These are phyloP conservation scores for Hemisphaericaspora xylofermentans DNA, from an alignment of 1,139 yeast genomes.

Conservation along the genomic window DNA sequence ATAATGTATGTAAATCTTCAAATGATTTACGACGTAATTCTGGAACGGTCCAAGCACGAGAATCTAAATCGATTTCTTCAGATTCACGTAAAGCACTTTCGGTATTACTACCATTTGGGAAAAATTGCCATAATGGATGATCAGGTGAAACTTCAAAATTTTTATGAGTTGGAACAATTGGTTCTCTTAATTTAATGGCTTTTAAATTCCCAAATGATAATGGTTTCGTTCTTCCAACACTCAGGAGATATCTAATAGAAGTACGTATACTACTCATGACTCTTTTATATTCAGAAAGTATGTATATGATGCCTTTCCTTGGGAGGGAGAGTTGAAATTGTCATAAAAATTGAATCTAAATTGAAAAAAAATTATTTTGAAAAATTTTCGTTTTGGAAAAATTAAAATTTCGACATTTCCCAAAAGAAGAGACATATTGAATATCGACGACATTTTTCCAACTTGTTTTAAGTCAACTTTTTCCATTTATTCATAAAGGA, in stretches of 20 bases:
- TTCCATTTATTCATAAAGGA: no score
- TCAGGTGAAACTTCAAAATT: conserved; percentile 75
- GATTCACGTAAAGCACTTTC: conserved; percentile 58
- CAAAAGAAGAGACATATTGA: neutral
- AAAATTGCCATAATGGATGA: conserved; percentile 96
- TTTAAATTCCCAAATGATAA: conserved; percentile 22
- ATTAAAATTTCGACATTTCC: neutral
- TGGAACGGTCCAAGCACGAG: conserved; percentile 84
- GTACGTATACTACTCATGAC: conserved; percentile 3
- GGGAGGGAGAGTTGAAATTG: neutral
- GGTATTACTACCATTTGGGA: conserved; percentile 50
- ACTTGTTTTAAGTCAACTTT: neutral
- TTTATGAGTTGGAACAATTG: conserved; percentile 77
- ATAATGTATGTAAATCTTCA: conserved; percentile 85
- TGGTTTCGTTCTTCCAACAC: conserved; percentile 25
- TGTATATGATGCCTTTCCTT: no score
- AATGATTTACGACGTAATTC: conserved; percentile 90
- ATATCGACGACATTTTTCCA: neutral
- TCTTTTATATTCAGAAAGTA: no score
- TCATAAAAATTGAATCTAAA: neutral
- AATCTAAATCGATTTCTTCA: conserved; percentile 51
- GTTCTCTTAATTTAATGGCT: conserved; percentile 61
- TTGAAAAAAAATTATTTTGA: neutral
- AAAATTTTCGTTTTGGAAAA: neutral
- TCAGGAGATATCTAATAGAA: neutral